A percentile compares a stretch with the other conserved stretches of the same genome.
These are phyloP conservation scores for Basidiobolus meristosporus DNA, from an alignment of 371 early-diverging fungal species.

Conservation along the genomic window DNA sequence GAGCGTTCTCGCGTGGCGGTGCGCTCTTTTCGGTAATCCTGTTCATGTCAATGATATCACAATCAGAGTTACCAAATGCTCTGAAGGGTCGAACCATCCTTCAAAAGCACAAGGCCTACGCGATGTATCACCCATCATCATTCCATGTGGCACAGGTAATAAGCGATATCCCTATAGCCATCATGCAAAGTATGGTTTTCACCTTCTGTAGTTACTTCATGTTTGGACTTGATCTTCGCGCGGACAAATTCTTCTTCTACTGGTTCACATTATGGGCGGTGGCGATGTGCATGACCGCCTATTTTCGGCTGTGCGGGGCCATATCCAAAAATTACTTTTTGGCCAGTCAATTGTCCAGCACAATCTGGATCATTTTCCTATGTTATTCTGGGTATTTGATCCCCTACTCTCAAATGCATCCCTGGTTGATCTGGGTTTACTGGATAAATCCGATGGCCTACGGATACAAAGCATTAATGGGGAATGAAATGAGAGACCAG, in stretches of 20 bases:
- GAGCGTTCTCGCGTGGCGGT: slow-evolving; percentile 54
- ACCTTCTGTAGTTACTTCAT: slow-evolving; percentile 33
- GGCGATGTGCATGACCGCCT: slow-evolving; percentile 25
- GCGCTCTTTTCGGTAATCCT: slow-evolving; percentile 25
- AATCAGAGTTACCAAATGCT: slow-evolving; percentile 21
- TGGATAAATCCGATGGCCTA: slow-evolving; percentile 55
- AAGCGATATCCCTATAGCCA: slow-evolving; percentile 18
- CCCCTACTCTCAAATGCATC: slow-evolving; percentile 36
- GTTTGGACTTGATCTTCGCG: slow-evolving; percentile 23
- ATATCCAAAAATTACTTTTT: slow-evolving; percentile 23
- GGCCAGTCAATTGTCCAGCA: slow-evolving; percentile 27
- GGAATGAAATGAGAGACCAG: slow-evolving; percentile 53
- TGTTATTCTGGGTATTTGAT: slow-evolving; percentile 43
- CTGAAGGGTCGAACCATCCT: slow-evolving; percentile 28
- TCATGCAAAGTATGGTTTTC: slow-evolving; percentile 23
- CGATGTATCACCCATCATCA: slow-evolving; percentile 35
- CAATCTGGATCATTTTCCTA: slow-evolving; percentile 26
- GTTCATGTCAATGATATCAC: slow-evolving; percentile 24
- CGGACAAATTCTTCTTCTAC: slow-evolving; percentile 25
- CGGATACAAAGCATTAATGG: slow-evolving; percentile 39
- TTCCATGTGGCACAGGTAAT: slow-evolving; percentile 26
- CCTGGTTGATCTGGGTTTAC: slow-evolving; percentile 49
- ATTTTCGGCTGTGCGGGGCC: slow-evolving; percentile 26
- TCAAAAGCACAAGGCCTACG: slow-evolving; percentile 36
- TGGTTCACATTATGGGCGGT: slow-evolving; percentile 17